A percentile compares a stretch with the other conserved stretches of the same genome.
Conservation (phyloP, 2,329 filamentous ascomycete species). For the Xylariaceae sp. region DNA sequence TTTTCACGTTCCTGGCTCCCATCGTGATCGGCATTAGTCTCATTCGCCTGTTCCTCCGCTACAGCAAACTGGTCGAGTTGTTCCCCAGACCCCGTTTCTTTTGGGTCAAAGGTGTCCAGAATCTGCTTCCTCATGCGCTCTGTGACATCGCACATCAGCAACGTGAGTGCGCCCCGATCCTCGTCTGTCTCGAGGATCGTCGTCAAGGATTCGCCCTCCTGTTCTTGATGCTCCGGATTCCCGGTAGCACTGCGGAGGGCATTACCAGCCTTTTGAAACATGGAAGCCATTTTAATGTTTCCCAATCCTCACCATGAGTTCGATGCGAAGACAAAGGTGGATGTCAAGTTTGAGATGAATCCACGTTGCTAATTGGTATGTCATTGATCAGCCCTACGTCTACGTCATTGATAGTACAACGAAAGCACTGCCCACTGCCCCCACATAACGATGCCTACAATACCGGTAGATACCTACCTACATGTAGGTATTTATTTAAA, state of each 20-base stretch:
- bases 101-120: slow-evolving; percentile 24
- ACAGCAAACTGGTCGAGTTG: not conserved
- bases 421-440: too few relatives aligned
- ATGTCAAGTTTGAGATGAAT: too few relatives aligned
- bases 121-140: slow-evolving; percentile 27
- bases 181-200: slow-evolving; percentile 25
- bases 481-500: too few relatives aligned
- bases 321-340: too few relatives aligned
- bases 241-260: slow-evolving; percentile 18
- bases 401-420: too few relatives aligned
- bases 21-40: not conserved
- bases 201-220: slow-evolving; percentile 28
- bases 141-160: slow-evolving; percentile 27
- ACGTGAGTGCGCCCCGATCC: slow-evolving; percentile 26
- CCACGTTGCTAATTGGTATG: too few relatives aligned
- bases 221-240: slow-evolving; percentile 13
- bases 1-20: slow-evolving; percentile 7
- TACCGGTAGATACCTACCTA: too few relatives aligned
- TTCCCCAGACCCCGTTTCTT: slow-evolving; percentile 17
- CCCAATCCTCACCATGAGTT: too few relatives aligned
- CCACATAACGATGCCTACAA: too few relatives aligned
- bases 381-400: too few relatives aligned
- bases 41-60: slow-evolving; percentile 2
- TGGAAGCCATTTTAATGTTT: slow-evolving; percentile 17
- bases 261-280: slow-evolving; percentile 26